Percentiles rank a stretch among this genome's conserved stretches.
phyloP scores from a whole-genome alignment of 106 monocot species.

The Allium fistulosum region DNA sequence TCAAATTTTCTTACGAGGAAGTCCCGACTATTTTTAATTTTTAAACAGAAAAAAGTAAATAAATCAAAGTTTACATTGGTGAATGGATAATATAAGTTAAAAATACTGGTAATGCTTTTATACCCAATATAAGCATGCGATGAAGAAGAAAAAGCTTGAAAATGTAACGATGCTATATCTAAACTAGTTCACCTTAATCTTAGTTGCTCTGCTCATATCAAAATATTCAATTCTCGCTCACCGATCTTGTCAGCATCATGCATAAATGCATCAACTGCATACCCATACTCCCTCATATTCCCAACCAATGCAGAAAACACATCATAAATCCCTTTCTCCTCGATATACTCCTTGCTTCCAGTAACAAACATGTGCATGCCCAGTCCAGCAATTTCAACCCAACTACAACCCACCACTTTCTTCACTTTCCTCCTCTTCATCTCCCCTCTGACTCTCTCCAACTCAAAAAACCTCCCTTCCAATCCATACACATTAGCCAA shows the following conservation, averaged over 20 bases:
- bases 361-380: conserved; percentile 40
- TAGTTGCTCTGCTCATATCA: no score
- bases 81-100: no score
- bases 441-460: conserved; percentile 33
- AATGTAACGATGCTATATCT: no score
- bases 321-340: conserved; percentile 25
- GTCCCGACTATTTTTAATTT: no score
- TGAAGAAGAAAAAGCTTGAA: no score
- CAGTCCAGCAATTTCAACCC: conserved; percentile 50
- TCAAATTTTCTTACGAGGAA: no score
- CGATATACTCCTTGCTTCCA: conserved; percentile 31
- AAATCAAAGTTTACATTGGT: no score
- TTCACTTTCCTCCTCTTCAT: conserved; percentile 48
- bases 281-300: conserved; percentile 27
- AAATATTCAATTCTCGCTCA: no score
- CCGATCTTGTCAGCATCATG: background rate
- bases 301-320: conserved; percentile 26
- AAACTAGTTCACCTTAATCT: no score
- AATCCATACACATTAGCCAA: conserved; percentile 56
- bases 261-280: conserved; percentile 1
- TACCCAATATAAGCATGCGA: no score
- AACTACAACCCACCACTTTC: conserved; percentile 69
- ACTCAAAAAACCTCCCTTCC: conserved; percentile 35
- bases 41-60: no score
- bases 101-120: no score